A percentile compares a stretch with the other conserved stretches of the same genome.
Conservation (phyloP, 768 basidiomycete species). For the Termitomyces sp. region DNA sequence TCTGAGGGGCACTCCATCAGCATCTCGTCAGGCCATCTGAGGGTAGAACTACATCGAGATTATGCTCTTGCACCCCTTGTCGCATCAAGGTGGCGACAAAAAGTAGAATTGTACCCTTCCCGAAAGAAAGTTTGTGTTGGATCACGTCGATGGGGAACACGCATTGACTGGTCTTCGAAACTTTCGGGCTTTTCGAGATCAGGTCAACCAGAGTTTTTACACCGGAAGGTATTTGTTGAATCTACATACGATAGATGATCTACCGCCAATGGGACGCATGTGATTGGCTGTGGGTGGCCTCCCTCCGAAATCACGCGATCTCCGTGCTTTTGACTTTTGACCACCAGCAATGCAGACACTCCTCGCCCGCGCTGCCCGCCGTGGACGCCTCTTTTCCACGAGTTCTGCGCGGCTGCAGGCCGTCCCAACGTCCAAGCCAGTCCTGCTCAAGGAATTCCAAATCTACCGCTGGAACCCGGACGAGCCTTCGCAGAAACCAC, state of each 20-base stretch:
- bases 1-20: conserved; percentile 48
- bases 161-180: conserved; percentile 35
- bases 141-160: conserved; percentile 6
- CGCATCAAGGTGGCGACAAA: conserved; percentile 43
- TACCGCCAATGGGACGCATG: conserved; percentile 12
- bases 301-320: conserved; percentile 20
- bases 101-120: conserved; percentile 37
- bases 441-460: conserved; percentile 90
- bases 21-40: conserved; percentile 30
- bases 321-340: not conserved
- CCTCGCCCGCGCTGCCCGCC: conserved; percentile 7
- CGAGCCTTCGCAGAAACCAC: conserved; percentile 87
- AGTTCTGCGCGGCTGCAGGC: conserved; percentile 26
- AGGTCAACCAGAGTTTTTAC: too few species aligned
- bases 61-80: conserved; percentile 40
- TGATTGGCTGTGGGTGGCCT: conserved; percentile 13
- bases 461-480: conserved; percentile 99
- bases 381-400: conserved; percentile 14
- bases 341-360: conserved; percentile 15
- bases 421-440: conserved; percentile 61
- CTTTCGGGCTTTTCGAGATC: conserved; percentile 42
- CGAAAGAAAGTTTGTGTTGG: conserved; percentile 10
- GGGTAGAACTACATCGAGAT: conserved; percentile 53
- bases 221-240: too few species aligned
- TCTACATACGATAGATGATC: too few species aligned